phyloP scores from a whole-genome alignment of 371 early-diverging fungal genomes.

The Zychaea mexicana region DNA sequence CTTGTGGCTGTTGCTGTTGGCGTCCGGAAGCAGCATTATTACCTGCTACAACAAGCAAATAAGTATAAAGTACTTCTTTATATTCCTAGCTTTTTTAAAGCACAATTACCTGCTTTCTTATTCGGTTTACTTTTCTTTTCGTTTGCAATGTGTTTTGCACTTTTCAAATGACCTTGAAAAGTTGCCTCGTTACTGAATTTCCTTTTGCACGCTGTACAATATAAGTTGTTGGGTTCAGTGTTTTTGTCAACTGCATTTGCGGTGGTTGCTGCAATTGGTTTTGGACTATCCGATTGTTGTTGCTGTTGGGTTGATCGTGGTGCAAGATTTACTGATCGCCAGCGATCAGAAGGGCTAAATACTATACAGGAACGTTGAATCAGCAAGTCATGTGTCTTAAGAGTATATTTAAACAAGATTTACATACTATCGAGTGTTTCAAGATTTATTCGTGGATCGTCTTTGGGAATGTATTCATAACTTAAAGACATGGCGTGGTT shows the following conservation, averaged over 20 bases:
- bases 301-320: not conserved
- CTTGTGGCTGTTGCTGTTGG: not conserved
- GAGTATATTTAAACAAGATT: not conserved
- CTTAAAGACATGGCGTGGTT: not conserved
- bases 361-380: not conserved
- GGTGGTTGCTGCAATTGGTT: not conserved
- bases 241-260: not conserved
- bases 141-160: constrained; percentile 48
- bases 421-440: not conserved
- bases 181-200: constrained; percentile 46
- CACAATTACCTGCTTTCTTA: not conserved
- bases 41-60: not conserved
- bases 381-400: not conserved
- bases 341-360: not conserved
- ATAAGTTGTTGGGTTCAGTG: constrained; percentile 23
- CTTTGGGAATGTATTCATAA: constrained; percentile 1
- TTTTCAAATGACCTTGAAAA: constrained; percentile 40
- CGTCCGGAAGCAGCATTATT: not conserved
- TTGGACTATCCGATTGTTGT: not conserved
- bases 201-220: constrained; percentile 46
- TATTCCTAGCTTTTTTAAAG: not conserved
- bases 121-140: constrained; percentile 24
- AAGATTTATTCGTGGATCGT: not conserved
- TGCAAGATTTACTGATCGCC: not conserved
- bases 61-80: not conserved